Conservation (phyloP, 441 rosid genomes). For the Sinapis alba region DNA sequence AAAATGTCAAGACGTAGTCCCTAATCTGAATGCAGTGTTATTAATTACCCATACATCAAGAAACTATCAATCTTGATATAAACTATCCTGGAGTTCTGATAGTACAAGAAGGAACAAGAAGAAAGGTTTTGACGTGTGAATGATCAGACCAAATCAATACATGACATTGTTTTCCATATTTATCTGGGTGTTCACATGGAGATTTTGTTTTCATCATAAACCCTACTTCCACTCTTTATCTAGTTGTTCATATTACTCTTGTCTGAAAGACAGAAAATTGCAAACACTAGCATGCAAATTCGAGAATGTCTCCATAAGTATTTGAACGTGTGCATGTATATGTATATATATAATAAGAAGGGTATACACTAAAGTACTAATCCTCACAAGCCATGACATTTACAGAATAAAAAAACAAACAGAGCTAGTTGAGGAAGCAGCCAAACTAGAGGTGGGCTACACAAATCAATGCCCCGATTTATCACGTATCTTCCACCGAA, state of each 20-base stretch:
- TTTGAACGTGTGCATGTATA: conserved; percentile 4
- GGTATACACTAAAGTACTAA: conserved; percentile 13
- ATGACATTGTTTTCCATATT: not conserved
- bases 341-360: not conserved
- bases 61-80: not conserved
- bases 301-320: not conserved
- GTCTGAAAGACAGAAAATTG: not conserved
- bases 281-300: not conserved
- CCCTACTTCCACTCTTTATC: not conserved
- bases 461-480: conserved; percentile 35
- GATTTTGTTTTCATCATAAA: conserved; percentile 19
- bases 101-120: not conserved
- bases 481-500: conserved; percentile 37
- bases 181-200: conserved; percentile 25
- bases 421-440: conserved; percentile 36
- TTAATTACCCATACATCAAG: not conserved
- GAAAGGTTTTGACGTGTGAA: not conserved
- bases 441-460: conserved; percentile 43
- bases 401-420: conserved; percentile 13
- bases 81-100: too few relatives aligned
- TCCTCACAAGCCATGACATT: conserved; percentile 30
- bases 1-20: too few relatives aligned
- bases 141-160: conserved; percentile 16
- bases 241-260: conserved; percentile 11
- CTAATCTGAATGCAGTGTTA: not conserved